These are phyloP conservation scores for Ustilago crameri DNA, from an alignment of 1,284 basidiomycete species.

Conservation along the genomic window DNA sequence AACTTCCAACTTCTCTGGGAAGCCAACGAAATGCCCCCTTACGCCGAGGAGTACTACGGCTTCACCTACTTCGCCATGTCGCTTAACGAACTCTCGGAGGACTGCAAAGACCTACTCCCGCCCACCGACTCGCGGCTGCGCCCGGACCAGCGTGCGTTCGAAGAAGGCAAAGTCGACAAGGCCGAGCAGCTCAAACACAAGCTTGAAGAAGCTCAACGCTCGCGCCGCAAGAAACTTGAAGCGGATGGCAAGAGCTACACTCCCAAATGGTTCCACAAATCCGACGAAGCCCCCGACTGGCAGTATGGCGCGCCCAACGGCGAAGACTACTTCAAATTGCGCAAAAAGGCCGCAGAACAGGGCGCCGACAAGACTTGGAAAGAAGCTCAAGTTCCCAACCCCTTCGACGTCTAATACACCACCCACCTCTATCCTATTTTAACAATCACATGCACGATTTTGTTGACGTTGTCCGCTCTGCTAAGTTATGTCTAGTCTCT, in stretches of 20 bases:
- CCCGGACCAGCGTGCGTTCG: conserved; percentile 86
- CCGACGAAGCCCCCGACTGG: conserved; percentile 45
- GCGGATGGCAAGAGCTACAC: conserved; percentile 25
- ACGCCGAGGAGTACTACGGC: conserved; percentile 64
- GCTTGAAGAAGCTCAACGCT: conserved; percentile 75
- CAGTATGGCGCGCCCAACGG: conserved; percentile 56
- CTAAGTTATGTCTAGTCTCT: background rate
- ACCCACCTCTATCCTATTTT: background rate
- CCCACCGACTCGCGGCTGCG: conserved; percentile 86
- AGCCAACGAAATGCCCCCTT: conserved; percentile 58
- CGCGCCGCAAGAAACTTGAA: conserved; percentile 69
- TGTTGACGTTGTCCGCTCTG: background rate
- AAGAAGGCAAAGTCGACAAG: conserved; percentile 79
- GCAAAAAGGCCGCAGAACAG: conserved; percentile 32
- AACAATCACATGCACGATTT: background rate
- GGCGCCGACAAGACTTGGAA: conserved; percentile 20
- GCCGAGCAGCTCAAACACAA: conserved; percentile 81
- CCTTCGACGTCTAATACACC: conserved; percentile 34
- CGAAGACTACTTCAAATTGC: conserved; percentile 48
- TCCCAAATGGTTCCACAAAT: conserved; percentile 64
- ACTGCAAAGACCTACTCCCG: conserved; percentile 77
- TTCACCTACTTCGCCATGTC: conserved; percentile 68
- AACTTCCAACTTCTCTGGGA: conserved; percentile 66
- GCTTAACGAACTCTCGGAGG: conserved; percentile 68
- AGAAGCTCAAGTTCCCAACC: conserved; percentile 19